Evolutionary conservation across 305 asterid species (phyloP).

Genomic region (Fraxinus latifolia): DNA sequence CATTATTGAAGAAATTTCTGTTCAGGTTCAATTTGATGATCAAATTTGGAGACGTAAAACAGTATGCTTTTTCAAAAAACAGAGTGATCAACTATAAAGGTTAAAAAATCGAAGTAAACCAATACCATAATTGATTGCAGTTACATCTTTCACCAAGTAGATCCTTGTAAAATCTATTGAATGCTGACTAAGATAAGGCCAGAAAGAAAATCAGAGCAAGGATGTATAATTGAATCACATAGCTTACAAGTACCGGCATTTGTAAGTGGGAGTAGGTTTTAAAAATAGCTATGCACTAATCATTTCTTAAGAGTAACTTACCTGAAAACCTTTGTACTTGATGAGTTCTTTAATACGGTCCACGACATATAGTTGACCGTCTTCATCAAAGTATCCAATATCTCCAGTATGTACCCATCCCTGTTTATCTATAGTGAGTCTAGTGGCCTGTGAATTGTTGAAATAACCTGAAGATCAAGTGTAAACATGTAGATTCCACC

Average conservation of each 20-base stretch:
- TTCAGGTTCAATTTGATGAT: neutral
- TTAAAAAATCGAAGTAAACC: neutral
- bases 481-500: slow-evolving; percentile 4
- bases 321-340: slow-evolving; percentile 94
- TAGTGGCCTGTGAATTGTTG: slow-evolving; percentile 73
- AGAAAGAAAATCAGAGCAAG: neutral
- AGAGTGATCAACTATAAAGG: neutral
- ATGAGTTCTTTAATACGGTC: slow-evolving; percentile 93
- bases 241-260: neutral
- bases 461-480: slow-evolving; percentile 61
- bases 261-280: neutral
- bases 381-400: slow-evolving; percentile 86
- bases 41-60: neutral
- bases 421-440: slow-evolving; percentile 77
- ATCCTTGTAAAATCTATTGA: neutral
- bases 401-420: slow-evolving; percentile 98
- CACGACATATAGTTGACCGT: slow-evolving; percentile 77
- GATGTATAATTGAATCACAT: neutral
- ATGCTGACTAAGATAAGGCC: neutral
- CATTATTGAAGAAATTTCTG: neutral
- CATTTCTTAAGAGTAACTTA: slow-evolving; percentile 18
- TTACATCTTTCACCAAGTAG: neutral
- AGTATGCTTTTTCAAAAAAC: neutral
- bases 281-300: neutral
- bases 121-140: neutral